phyloP scores from a whole-genome alignment of 768 basidiomycete genomes.

The Sporobolomyces phaffii region DNA sequence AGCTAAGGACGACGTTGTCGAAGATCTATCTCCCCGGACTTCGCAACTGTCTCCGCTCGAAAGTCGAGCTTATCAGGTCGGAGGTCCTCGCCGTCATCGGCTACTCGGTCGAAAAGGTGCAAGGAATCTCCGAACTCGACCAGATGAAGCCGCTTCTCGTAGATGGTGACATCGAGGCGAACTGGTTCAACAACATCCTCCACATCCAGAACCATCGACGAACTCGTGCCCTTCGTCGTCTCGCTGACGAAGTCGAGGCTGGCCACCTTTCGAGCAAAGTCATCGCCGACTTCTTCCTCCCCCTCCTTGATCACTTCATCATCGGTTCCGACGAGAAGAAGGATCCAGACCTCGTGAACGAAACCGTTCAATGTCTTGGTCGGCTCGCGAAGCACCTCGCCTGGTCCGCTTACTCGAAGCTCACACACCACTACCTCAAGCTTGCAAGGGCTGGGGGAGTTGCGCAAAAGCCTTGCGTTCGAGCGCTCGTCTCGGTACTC shows the following conservation, averaged over 20 bases:
- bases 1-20: constrained; percentile 55
- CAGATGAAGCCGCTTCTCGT: constrained; percentile 79
- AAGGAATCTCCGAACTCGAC: constrained; percentile 56
- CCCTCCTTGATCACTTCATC: constrained; percentile 77
- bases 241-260: constrained; percentile 46
- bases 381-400: constrained; percentile 66
- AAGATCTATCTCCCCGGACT: constrained; percentile 64
- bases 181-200: constrained; percentile 91
- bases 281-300: constrained; percentile 74
- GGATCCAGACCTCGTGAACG: constrained; percentile 83
- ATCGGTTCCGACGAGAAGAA: constrained; percentile 51
- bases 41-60: constrained; percentile 70
- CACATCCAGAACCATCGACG: constrained; percentile 70
- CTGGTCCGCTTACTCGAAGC: constrained; percentile 75
- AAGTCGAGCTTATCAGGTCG: constrained; percentile 75
- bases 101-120: constrained; percentile 63
- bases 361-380: constrained; percentile 74
- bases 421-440: constrained; percentile 75
- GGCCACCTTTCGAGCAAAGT: constrained; percentile 63
- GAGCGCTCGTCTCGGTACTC: constrained; percentile 72
- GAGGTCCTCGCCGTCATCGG: constrained; percentile 76
- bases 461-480: constrained; percentile 72
- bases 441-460: constrained; percentile 56
- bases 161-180: constrained; percentile 84
- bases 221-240: constrained; percentile 37